phyloP scores from a whole-genome alignment of 768 basidiomycete species.

The Boletus insuetus region DNA sequence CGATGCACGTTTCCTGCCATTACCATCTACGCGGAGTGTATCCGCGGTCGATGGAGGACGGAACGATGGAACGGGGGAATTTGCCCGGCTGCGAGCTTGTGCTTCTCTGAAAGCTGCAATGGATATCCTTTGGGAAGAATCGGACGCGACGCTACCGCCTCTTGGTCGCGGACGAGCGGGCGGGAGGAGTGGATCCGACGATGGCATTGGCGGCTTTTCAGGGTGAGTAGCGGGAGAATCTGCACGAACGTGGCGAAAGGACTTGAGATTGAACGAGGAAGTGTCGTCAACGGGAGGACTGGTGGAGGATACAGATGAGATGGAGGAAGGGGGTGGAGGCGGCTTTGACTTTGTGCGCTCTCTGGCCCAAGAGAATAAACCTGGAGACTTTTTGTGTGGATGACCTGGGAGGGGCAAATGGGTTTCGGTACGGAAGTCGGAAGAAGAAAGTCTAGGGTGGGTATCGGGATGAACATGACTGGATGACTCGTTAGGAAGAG shows the following conservation, averaged over 20 bases:
- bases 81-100: constrained; percentile 60
- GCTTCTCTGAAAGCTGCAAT: constrained; percentile 81
- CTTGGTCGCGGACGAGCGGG: constrained; percentile 49
- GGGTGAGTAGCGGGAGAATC: constrained; percentile 34
- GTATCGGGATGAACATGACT: constrained; percentile 17
- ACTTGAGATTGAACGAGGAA: constrained; percentile 66
- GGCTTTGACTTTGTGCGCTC: constrained; percentile 37
- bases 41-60: constrained; percentile 38
- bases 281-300: constrained; percentile 18
- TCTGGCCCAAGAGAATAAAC: constrained; percentile 35
- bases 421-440: constrained; percentile 9
- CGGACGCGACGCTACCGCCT: constrained; percentile 56
- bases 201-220: constrained; percentile 26
- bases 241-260: constrained; percentile 66
- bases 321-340: constrained; percentile 30
- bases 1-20: constrained; percentile 27
- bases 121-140: constrained; percentile 71
- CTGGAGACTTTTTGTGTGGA: constrained; percentile 34
- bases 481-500: constrained; percentile 49
- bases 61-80: constrained; percentile 56
- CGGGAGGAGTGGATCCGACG: constrained; percentile 30
- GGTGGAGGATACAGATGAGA: constrained; percentile 29
- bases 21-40: constrained; percentile 28
- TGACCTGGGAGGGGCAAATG: constrained; percentile 9
- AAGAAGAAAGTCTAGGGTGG: constrained; percentile 14